phyloP scores from a whole-genome alignment of 768 basidiomycete genomes.

The Leccinum rimulosum region DNA sequence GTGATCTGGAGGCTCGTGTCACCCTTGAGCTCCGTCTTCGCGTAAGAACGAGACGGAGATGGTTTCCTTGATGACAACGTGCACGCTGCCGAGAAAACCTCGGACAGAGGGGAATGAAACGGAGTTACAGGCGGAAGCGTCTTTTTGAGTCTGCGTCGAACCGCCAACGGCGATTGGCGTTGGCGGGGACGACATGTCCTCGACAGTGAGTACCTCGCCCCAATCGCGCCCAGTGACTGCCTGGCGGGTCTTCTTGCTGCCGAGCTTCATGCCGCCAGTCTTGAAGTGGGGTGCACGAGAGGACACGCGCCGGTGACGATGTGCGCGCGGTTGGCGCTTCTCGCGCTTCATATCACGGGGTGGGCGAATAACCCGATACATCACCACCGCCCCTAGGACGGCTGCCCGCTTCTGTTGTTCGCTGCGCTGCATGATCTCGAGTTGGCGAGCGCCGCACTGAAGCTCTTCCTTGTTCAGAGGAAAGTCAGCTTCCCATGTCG shows the following conservation, averaged over 20 bases:
- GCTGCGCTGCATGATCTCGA: conserved; percentile 89
- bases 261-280: conserved; percentile 93
- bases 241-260: conserved; percentile 87
- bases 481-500: too few relatives aligned
- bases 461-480: conserved; percentile 92
- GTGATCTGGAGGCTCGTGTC: conserved; percentile 91
- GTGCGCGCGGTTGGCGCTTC: conserved; percentile 44
- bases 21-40: conserved; percentile 93
- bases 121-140: conserved; percentile 67
- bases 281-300: conserved; percentile 84
- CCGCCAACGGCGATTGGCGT: conserved; percentile 49
- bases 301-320: conserved; percentile 40
- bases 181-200: conserved; percentile 47
- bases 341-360: conserved; percentile 69
- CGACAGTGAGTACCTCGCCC: conserved; percentile 67
- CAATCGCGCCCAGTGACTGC: conserved; percentile 81
- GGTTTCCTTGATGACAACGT: conserved; percentile 81
- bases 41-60: conserved; percentile 79
- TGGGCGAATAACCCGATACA: conserved; percentile 64
- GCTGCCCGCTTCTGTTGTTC: conserved; percentile 85
- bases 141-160: conserved; percentile 36
- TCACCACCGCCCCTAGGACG: conserved; percentile 39
- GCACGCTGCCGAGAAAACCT: conserved; percentile 53
- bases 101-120: not conserved
- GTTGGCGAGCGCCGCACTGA: conserved; percentile 95